A percentile compares a stretch with the other conserved stretches of the same genome.
Evolutionary conservation across 352 stramenopile species (phyloP).

Genomic region (Plasmopara muralis): DNA sequence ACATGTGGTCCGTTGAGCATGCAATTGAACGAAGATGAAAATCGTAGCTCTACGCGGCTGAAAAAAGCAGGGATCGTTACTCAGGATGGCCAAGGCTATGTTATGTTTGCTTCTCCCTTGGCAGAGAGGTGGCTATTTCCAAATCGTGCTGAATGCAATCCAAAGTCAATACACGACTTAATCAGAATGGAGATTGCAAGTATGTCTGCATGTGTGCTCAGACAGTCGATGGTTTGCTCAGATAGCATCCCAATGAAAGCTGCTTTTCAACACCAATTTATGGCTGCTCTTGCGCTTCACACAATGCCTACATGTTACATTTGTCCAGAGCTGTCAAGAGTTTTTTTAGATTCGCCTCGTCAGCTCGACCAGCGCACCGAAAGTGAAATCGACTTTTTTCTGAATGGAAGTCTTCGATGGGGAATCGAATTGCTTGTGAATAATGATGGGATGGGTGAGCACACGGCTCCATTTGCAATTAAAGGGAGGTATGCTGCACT

Average conservation of each 20-base stretch:
- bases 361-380: not conserved
- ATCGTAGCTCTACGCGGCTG: too few species aligned
- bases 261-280: not conserved
- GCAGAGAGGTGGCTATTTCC: not conserved
- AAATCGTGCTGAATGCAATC: not conserved
- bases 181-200: not conserved
- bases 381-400: constrained; percentile 1
- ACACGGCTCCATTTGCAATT: not conserved
- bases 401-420: not conserved
- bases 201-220: not conserved
- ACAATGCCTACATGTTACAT: not conserved
- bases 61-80: too few species aligned
- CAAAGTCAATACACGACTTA: not conserved
- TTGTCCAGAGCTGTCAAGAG: not conserved
- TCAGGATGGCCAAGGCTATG: too few species aligned
- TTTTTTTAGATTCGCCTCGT: not conserved
- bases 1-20: too few species aligned
- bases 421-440: not conserved
- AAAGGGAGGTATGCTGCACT: constrained; percentile 1
- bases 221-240: not conserved
- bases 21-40: too few species aligned
- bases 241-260: not conserved
- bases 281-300: not conserved
- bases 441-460: not conserved
- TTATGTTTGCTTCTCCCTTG: too few species aligned